Evolutionary conservation across 2,329 filamentous ascomycete genomes (phyloP).

Genomic region (Alternaria triticina): DNA sequence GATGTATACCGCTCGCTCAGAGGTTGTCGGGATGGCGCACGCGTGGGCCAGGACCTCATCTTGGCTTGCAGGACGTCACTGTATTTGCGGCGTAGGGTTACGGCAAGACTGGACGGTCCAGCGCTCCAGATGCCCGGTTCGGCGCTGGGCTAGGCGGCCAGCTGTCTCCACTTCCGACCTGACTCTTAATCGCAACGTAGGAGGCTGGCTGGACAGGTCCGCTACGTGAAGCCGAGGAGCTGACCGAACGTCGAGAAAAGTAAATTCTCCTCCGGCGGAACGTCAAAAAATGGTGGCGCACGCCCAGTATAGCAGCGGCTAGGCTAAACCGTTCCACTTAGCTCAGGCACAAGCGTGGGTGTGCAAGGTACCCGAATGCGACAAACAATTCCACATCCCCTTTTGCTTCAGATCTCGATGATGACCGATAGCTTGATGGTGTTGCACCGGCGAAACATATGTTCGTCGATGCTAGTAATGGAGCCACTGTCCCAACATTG

Average conservation of each 20-base stretch:
- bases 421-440: neutral
- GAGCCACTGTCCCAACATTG: slow-evolving; percentile 4
- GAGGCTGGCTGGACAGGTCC: slow-evolving; percentile 4
- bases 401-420: neutral
- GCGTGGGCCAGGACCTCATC: neutral
- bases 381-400: neutral
- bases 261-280: slow-evolving; percentile 10
- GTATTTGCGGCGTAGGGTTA: neutral
- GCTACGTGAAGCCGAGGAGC: slow-evolving; percentile 8
- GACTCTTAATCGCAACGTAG: neutral
- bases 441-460: slow-evolving; percentile 3
- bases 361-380: slow-evolving; percentile 2
- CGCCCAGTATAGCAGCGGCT: slow-evolving; percentile 12
- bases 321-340: slow-evolving; percentile 4
- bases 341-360: slow-evolving; percentile 5
- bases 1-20: neutral
- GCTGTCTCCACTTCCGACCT: neutral
- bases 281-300: slow-evolving; percentile 1
- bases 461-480: slow-evolving; percentile 1
- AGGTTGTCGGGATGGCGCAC: neutral
- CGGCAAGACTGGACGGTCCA: neutral
- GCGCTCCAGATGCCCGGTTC: slow-evolving; percentile 4
- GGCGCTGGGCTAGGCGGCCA: neutral
- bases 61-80: slow-evolving; percentile 3
- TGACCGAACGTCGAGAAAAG: slow-evolving; percentile 2